Evolutionary conservation across 78 protist species (phyloP), one percentile per base, ranked within the genome.

Genomic region (Dictyostelium brefeldianum): DNA sequence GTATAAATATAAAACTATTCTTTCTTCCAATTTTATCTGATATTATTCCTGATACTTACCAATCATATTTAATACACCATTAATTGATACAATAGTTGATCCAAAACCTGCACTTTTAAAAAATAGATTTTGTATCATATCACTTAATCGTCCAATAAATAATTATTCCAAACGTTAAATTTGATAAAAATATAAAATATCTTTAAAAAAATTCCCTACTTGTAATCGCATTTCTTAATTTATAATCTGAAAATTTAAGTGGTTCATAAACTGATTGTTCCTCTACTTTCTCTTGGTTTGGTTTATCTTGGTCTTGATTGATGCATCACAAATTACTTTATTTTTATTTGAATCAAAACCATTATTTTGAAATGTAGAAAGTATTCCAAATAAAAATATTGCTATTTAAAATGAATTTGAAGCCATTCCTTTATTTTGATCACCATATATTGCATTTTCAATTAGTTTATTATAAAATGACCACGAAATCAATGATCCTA

Each of bases 11-110:
- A 36, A 3, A 36, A 36, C 43, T 36, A 36, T 41, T 27, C 36
- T 27, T 94, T 48, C 85, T 69, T 27, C 96, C 96, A 27, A 94
- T 18, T 18, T 78, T 81, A 18, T 94, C 96, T 5, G 97, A 95
- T 5, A 17, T 17, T 29, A 94, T 22, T 77, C 96, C n/a, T n/a
- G n/a, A n/a, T n/a, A n/a, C n/a, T n/a, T 87, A 70, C 96, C 96
- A 14, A 89, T 11, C 14, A 95, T 17, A 51, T 94, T 94, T 8
- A 94, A 94, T 6, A 27, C 96, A 92, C 96, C 47, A 48, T 51
- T 71, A 22, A 89, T 87, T 18, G 96, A 29, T 2, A 94, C 70
- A 15, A 89, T 43, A 67, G 31, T 95, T 7, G 97, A 48, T 0
- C 97, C 87, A 11, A 80, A 31, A 3, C 4, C 14, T 18, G 29